phyloP scores from a whole-genome alignment of 2,329 filamentous ascomycete species.

The Claviceps africana region DNA sequence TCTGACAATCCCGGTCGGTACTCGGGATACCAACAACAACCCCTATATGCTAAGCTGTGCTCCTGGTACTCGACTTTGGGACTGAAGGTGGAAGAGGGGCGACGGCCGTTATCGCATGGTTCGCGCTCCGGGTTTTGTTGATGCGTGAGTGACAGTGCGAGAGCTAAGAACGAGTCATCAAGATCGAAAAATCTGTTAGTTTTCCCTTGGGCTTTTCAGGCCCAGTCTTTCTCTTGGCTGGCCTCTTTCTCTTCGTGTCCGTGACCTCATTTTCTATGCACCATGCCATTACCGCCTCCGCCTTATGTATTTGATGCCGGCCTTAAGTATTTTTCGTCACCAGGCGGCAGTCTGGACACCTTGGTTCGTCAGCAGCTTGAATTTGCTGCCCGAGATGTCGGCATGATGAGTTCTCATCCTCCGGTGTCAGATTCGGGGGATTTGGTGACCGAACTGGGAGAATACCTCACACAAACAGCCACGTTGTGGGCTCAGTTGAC shows the following conservation, averaged over 20 bases:
- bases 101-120: neutral
- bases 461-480: conserved; percentile 22
- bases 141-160: neutral
- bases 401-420: conserved; percentile 9
- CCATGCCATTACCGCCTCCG: conserved; percentile 14
- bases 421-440: conserved; percentile 11
- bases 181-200: neutral
- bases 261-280: neutral
- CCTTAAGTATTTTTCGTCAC: conserved; percentile 6
- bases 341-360: conserved; percentile 11
- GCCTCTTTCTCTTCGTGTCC: neutral
- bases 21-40: neutral
- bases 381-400: conserved; percentile 12
- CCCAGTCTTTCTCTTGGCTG: neutral
- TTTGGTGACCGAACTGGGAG: conserved; percentile 21
- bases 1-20: neutral
- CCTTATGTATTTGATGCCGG: conserved; percentile 17
- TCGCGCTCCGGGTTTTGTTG: neutral
- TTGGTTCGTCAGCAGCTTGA: conserved; percentile 17
- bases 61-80: neutral
- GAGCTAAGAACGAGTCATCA: neutral
- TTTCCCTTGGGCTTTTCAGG: neutral
- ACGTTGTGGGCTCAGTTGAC: conserved; percentile 20
- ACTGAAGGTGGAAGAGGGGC: neutral
- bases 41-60: neutral